A percentile compares a stretch with the other conserved stretches of the same genome.
These are phyloP conservation scores for Wickerhamomyces alni DNA, from an alignment of 805 yeast species.

Conservation along the genomic window DNA sequence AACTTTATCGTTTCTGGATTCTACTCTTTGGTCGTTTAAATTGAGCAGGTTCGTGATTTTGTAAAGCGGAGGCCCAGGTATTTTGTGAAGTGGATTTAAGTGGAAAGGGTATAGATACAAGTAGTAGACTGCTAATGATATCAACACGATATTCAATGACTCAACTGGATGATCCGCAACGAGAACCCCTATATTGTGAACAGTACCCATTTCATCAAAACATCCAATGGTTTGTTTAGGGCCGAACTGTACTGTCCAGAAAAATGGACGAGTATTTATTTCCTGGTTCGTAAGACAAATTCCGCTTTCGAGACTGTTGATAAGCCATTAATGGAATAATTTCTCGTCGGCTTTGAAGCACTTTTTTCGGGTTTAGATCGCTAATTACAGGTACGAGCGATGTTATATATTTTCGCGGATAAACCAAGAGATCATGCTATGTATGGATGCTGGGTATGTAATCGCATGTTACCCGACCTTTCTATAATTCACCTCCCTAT, in stretches of 20 bases:
- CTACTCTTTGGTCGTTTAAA: slow-evolving; percentile 37
- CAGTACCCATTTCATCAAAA: no score
- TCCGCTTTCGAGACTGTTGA: no score
- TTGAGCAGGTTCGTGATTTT: slow-evolving; percentile 38
- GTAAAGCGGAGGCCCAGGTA: slow-evolving; percentile 57
- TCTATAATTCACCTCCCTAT: no score
- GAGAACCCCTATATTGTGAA: no score
- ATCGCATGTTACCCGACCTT: neutral
- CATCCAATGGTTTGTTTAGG: no score
- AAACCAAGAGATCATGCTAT: no score
- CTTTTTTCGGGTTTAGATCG: neutral
- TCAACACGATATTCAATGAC: neutral
- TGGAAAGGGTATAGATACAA: slow-evolving; percentile 40
- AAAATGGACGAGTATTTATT: no score
- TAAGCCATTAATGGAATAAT: no score
- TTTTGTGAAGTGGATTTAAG: slow-evolving; percentile 39
- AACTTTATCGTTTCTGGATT: slow-evolving; percentile 43
- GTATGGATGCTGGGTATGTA: neutral
- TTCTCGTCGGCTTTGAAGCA: neutral
- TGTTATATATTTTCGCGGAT: no score
- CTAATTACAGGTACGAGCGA: neutral
- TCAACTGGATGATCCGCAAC: no score
- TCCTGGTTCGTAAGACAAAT: no score
- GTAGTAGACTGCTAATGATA: slow-evolving; percentile 19
- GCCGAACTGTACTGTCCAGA: no score